Evolutionary conservation across 1,139 yeast genomes (phyloP).

Genomic region (Geotrichum bryndzae): DNA sequence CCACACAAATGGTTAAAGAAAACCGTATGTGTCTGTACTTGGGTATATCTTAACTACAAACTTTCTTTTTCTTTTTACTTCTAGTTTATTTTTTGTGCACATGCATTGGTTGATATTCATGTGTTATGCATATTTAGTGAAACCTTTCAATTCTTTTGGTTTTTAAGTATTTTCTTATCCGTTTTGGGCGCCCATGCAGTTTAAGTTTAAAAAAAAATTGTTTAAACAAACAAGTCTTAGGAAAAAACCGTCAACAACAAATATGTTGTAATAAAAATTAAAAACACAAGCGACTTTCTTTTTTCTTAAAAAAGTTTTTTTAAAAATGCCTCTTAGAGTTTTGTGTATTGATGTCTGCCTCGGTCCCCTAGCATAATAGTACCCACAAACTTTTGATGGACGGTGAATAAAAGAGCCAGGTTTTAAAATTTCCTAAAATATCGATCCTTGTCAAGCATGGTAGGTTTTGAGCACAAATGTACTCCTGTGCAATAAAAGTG

Average conservation of each 20-base stretch:
- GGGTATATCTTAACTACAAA: neutral
- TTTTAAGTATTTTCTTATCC: neutral
- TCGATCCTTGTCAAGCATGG: too few species aligned
- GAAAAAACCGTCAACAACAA: neutral
- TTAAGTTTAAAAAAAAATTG: too few species aligned
- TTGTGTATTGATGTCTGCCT: neutral
- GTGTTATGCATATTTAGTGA: neutral
- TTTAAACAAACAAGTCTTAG: neutral
- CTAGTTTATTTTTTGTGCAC: neutral
- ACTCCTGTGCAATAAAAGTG: too few species aligned
- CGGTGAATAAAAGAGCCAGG: too few species aligned
- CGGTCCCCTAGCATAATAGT: neutral
- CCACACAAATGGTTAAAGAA: too few species aligned
- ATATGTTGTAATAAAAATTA: neutral
- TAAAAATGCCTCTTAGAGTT: too few species aligned
- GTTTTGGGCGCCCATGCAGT: neutral
- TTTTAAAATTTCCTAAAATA: too few species aligned
- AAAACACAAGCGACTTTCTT: neutral
- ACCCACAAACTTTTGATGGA: too few species aligned
- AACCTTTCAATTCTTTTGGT: neutral
- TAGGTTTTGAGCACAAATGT: too few species aligned
- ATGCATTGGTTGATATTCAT: neutral
- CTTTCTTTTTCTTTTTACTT: too few species aligned
- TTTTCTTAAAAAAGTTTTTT: neutral
- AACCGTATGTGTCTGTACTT: neutral